A percentile compares a stretch with the other conserved stretches of the same genome.
These are phyloP conservation scores for Actinidia chinensis DNA, from an alignment of 179 eudicot genomes.

Conservation along the genomic window DNA sequence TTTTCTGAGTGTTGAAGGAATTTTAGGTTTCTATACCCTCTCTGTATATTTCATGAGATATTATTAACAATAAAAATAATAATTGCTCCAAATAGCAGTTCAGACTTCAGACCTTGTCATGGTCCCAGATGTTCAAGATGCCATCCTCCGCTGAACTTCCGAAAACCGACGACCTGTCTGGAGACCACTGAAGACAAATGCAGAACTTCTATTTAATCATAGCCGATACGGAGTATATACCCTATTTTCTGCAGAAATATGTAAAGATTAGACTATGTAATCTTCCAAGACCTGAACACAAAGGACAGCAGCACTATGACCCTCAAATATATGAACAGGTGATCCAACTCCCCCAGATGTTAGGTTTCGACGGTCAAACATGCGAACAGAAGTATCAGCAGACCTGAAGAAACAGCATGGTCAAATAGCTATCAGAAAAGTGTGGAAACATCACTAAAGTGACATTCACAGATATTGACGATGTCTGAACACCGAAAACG, in stretches of 20 bases:
- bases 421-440: not conserved
- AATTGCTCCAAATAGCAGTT: not conserved
- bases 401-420: constrained; percentile 49
- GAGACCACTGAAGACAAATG: constrained; percentile 81
- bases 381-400: constrained; percentile 83
- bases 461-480: not conserved
- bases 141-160: constrained; percentile 99
- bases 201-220: not conserved
- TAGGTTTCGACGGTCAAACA: constrained; percentile 94
- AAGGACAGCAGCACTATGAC: constrained; percentile 84
- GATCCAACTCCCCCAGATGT: constrained; percentile 73
- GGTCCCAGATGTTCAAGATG: constrained; percentile 85
- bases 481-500: not conserved
- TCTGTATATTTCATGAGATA: not conserved
- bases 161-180: constrained; percentile 87
- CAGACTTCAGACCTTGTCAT: constrained; percentile 52
- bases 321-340: constrained; percentile 80
- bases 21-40: not conserved
- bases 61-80: not conserved
- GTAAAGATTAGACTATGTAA: not conserved
- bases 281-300: constrained; percentile 75
- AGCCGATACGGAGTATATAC: not conserved
- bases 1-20: not conserved
- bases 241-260: not conserved
- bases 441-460: not conserved